Conservation (phyloP, 2,329 filamentous ascomycete species). For the Tolypocladium guangdongense region DNA sequence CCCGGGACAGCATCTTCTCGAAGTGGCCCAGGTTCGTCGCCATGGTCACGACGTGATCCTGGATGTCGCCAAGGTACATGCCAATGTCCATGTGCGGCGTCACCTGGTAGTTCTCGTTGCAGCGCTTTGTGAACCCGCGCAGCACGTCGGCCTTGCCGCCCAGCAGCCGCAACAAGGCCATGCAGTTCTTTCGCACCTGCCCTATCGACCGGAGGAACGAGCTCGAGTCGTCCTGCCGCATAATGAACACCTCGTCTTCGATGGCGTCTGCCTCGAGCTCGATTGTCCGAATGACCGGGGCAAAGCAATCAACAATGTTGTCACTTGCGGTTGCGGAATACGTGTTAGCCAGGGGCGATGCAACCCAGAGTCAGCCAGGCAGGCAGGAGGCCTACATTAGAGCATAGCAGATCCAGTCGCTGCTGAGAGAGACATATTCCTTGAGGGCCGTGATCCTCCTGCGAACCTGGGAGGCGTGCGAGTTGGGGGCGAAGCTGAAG, state of each 20-base stretch:
- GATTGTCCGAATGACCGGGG: constrained; percentile 75
- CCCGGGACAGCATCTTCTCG: constrained; percentile 91
- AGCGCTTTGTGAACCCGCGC: constrained; percentile 93
- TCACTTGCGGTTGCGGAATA: constrained; percentile 47
- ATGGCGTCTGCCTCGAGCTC: constrained; percentile 86
- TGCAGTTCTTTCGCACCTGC: constrained; percentile 84
- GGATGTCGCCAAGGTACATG: constrained; percentile 92
- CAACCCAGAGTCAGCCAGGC: not conserved
- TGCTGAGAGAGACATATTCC: constrained; percentile 88
- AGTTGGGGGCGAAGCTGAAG: constrained; percentile 84
- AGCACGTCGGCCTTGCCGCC: constrained; percentile 98
- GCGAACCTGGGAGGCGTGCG: constrained; percentile 78
- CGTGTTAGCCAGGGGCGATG: constrained; percentile 10
- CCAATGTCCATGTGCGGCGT: constrained; percentile 95
- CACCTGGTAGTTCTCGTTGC: constrained; percentile 93
- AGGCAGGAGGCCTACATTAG: constrained; percentile 58
- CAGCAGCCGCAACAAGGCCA: constrained; percentile 83
- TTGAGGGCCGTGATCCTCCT: constrained; percentile 86
- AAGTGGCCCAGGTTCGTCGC: constrained; percentile 93
- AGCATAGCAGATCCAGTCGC: constrained; percentile 98
- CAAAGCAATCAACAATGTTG: constrained; percentile 94
- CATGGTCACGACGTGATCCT: constrained; percentile 99
- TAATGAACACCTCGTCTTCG: constrained; percentile 90
- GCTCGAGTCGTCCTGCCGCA: constrained; percentile 80
- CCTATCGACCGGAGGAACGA: constrained; percentile 82